These are phyloP conservation scores for Fusarium subglutinans DNA, from an alignment of 2,329 filamentous ascomycete genomes.

Conservation along the genomic window DNA sequence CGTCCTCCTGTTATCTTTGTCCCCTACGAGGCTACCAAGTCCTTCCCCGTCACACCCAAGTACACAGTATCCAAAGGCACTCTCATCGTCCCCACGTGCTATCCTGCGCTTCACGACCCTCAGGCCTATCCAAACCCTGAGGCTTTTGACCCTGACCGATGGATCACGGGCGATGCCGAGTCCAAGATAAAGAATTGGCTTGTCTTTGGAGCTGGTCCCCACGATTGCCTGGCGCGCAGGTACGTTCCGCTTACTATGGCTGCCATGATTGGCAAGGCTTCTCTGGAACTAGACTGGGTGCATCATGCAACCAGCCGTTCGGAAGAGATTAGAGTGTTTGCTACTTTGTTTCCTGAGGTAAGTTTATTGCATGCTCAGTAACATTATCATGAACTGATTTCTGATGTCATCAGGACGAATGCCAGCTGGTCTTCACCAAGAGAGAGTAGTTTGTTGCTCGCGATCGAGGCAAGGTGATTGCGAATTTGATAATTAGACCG, in stretches of 20 bases:
- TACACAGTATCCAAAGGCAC: constrained; percentile 61
- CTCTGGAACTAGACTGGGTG: constrained; percentile 59
- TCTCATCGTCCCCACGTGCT: constrained; percentile 61
- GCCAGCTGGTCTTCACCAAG: constrained; percentile 13
- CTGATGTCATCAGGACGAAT: constrained; percentile 3
- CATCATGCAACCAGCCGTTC: constrained; percentile 59
- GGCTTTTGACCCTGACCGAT: constrained; percentile 60
- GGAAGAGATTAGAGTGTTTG: constrained; percentile 62
- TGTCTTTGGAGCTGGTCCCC: constrained; percentile 61
- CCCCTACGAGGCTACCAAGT: constrained; percentile 58
- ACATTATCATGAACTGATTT: background rate
- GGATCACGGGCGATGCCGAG: constrained; percentile 61
- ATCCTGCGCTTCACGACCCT: constrained; percentile 61
- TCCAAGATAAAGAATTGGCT: constrained; percentile 63
- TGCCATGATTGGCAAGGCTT: constrained; percentile 62
- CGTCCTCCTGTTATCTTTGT: constrained; percentile 64
- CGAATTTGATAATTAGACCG: background rate
- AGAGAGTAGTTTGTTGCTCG: background rate
- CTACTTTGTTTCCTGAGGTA: constrained; percentile 59
- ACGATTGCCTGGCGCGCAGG: constrained; percentile 59
- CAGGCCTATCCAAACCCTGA: constrained; percentile 58
- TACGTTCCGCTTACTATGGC: constrained; percentile 62
- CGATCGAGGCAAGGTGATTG: background rate
- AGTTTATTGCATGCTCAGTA: constrained; percentile 22
- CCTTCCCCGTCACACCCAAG: constrained; percentile 56